A percentile compares a stretch with the other conserved stretches of the same genome.
phyloP scores from a whole-genome alignment of 2,329 filamentous ascomycete species.

The Ceratocystis smalleyi region DNA sequence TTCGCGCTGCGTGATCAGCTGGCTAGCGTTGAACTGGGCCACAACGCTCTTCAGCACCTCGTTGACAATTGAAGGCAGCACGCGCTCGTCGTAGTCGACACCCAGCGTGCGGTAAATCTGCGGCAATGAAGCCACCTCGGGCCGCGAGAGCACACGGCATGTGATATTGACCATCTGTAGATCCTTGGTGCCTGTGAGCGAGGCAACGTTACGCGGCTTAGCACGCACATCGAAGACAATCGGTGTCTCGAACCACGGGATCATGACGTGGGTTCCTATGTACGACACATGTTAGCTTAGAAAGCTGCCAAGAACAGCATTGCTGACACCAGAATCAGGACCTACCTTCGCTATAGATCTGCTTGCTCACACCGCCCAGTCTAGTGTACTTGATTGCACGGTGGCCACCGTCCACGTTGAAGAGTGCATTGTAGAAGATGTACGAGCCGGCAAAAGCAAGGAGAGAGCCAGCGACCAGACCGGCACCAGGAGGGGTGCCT shows the following conservation, averaged over 20 bases:
- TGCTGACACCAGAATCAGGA: neutral
- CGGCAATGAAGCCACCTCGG: conserved; percentile 72
- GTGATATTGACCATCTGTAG: conserved; percentile 99
- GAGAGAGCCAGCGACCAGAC: conserved; percentile 29
- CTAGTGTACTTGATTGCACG: conserved; percentile 97
- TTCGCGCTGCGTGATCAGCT: conserved; percentile 97
- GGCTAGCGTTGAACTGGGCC: conserved; percentile 95
- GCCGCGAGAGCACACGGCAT: conserved; percentile 91
- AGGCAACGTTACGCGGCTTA: conserved; percentile 90
- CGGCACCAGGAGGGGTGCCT: conserved; percentile 26
- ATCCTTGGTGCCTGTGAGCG: conserved; percentile 95
- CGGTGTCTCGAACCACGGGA: conserved; percentile 96
- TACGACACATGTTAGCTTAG: conserved; percentile 16
- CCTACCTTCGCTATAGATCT: conserved; percentile 88
- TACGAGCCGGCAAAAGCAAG: conserved; percentile 33
- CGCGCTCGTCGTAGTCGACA: conserved; percentile 90
- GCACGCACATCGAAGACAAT: conserved; percentile 96
- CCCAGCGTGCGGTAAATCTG: conserved; percentile 96
- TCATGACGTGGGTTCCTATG: conserved; percentile 77
- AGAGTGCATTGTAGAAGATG: conserved; percentile 45
- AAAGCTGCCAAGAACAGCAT: neutral
- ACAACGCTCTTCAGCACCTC: conserved; percentile 98
- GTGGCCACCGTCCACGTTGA: conserved; percentile 93
- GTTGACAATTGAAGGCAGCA: conserved; percentile 94
- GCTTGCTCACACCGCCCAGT: conserved; percentile 80